Evolutionary conservation across 768 basidiomycete genomes (phyloP), one percentile per base, ranked within the genome.

Genomic region (Mycena albidolilacea): DNA sequence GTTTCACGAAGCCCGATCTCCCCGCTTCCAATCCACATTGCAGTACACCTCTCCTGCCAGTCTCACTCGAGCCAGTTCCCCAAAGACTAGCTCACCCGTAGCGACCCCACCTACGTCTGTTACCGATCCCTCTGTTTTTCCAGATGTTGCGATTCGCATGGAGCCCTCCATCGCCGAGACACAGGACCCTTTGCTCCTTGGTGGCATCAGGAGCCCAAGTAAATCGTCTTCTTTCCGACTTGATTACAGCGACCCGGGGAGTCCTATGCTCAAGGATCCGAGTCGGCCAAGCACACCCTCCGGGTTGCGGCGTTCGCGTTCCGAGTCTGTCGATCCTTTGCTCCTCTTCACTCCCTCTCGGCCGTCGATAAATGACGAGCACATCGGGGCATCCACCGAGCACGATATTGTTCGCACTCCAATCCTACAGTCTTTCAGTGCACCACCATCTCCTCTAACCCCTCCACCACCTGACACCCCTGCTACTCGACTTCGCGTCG

Each of bases 191-290:
- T 44, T 72, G n/a, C 61, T 63, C 19, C 23, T 64, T 54, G 75
- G 52, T 79, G 84, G 23, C 87, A 85, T 7, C 76, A 81, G 35
- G 85, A 86, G 69, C 83, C 85, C 38, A 11, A 50, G 41, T 50
- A 48, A 14, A 17, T 50, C 60, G 19, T 67, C 50, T 6, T 48
- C 63, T 19, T 41, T 39, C 7, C 14, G 15, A 57, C 43, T 44
- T 35, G 52, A 72, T 44, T 41, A 39, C 52, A 19, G 5, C 43
- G 62, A 64, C 3, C 62, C 57, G 12, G 46, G 35, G 9, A 64
- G 54, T 35, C 65, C 61, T 5, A 64, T 69, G 48, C 5, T 19
- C n/a, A 7, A 43, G 50, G 48, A 65, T 35, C 14, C 68, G 7
- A 35, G 54, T n/a, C 50, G 15, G 55, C 58, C 41, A 15, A 54